Evolutionary conservation across 2,329 filamentous ascomycete genomes (phyloP), one percentile per base, ranked within the genome.

Genomic region (Cyphellophora europaea): DNA sequence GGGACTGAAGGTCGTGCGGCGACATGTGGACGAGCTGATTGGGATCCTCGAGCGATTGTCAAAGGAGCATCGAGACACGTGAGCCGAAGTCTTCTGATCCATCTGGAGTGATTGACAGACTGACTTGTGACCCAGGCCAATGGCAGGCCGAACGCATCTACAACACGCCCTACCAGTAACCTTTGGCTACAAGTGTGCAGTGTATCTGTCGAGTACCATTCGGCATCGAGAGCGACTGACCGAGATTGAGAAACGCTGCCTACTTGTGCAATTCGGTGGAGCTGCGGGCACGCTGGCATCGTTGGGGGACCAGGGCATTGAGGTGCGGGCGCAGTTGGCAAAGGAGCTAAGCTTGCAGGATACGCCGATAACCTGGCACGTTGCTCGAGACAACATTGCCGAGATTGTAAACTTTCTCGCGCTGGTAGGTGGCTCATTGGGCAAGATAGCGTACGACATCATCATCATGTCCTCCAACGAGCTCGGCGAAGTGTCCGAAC

Each of bases 381-480:
- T 71, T 8, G 67, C 67, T 2, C 58, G 71, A 5, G 71, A 76
- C 44, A 64, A 58, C 0, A 53, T 74, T 1, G 69, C 70, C 2
- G 71, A 76, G 49, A 61, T 71, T 4, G 50, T 65, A 10, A 72
- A 70, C 37, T 68, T 66, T 38, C 60, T 75, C 2, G 70, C 69
- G 0, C 56, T 74, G 1, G 49, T 74, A 3, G 70, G 70, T 3
- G 70, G 70, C 0, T 62, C 62, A 0, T 53, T 74, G 5, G 71
- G 70, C 12, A 75, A 76, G 44, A 55, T 75, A 10, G 71, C 71
- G 1, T 55, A 71, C 3, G 72, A 75, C 40, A 50, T 74, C 1
- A 72, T 74, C 19, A 56, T 73, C 45, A 72, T 74, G 69, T 72
- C 63, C 1, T 74, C 70, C 3, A 74, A 71, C 41, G 71, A 76